Base-by-base conservation (phyloP, 1,139 yeast species). In the Geotrichum histeridarum region DNA sequence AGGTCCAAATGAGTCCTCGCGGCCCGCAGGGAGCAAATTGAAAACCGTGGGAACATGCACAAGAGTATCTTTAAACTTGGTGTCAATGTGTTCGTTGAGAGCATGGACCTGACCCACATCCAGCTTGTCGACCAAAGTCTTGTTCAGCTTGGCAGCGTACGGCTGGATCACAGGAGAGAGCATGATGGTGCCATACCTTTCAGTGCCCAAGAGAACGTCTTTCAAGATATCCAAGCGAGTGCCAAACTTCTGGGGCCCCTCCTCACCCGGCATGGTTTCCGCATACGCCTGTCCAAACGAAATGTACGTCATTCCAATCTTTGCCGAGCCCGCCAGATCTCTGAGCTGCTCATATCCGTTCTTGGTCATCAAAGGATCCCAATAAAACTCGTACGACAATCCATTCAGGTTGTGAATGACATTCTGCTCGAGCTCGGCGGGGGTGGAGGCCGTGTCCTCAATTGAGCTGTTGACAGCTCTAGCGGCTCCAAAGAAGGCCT, bases 311-410 rank as follows among this genome's bases (percentile, higher is more conserved):
- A 55, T 48, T 6, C 59, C 61, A 12, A 56, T 49, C 14, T 54
- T 55, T 15, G 54, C 47, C 36, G 51, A 38, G 4, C 58, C 48
- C 12, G 47, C 48, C 15, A 17, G 47, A 38, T 43, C 39, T 36
- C 50, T 57, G 42, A 58, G 47, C 22, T 46, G 51, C 12, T 45
- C 52, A 32, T 53, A 30, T 8, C 51, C 60, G 14, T 56, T 56
- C 17, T 54, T 50, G 38, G 56, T 54, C 53, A 63, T 55, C 38
- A 54, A 61, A 11, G 66, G 66, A 17, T 63, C 65, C 64, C 64
- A 63, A 37, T 54, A 51, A 43, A 61, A 63, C 55, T 55, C 60
- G 39, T 54, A 55, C 9, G 56, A 42, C 18, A 59, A 50, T 14
- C 57, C 60, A 41, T 58, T 53, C 11, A 54, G 41, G 8, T 41